Evolutionary conservation across 495 filamentous ascomycete species (phyloP).

Genomic region (Oidiodendron maius): DNA sequence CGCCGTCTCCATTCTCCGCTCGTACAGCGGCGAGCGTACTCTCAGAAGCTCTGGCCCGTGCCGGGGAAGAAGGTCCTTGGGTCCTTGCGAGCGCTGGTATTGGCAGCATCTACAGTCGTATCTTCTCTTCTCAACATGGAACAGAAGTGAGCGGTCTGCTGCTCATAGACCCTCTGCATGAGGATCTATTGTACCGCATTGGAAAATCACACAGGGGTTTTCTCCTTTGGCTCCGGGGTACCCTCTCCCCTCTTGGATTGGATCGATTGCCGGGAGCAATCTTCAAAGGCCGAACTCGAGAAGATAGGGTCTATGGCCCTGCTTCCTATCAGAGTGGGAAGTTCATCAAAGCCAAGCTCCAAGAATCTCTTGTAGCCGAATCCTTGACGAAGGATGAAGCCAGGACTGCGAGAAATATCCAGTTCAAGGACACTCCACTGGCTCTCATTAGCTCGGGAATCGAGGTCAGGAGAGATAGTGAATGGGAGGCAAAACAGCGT

Average conservation of each 20-base stretch:
- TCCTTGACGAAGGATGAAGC: conserved; percentile 79
- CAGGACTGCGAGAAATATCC: conserved; percentile 66
- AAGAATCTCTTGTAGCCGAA: conserved; percentile 84
- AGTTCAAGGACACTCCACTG: conserved; percentile 64
- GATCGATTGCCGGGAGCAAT: conserved; percentile 71
- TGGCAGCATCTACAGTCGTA: conserved; percentile 79
- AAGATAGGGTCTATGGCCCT: conserved; percentile 77
- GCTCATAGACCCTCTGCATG: conserved; percentile 81
- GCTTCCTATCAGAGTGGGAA: conserved; percentile 73
- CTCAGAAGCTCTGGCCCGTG: conserved; percentile 73
- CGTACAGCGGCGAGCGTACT: conserved; percentile 84
- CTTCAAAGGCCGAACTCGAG: conserved; percentile 69
- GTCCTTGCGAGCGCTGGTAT: conserved; percentile 59
- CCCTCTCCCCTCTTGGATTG: conserved; percentile 81
- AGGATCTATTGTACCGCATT: conserved; percentile 67
- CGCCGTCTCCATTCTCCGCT: conserved; percentile 85
- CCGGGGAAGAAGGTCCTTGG: conserved; percentile 84
- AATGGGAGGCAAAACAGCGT: conserved; percentile 76
- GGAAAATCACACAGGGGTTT: conserved; percentile 69
- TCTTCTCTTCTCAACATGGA: conserved; percentile 78
- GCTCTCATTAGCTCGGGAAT: conserved; percentile 76
- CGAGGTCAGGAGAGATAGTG: conserved; percentile 44
- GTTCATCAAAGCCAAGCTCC: conserved; percentile 80
- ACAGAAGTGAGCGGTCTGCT: conserved; percentile 69
- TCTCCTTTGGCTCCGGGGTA: conserved; percentile 73